A percentile compares a stretch with the other conserved stretches of the same genome.
These are phyloP conservation scores for Erucastrum elatum DNA, from an alignment of 345 rosid genomes.

Conservation along the genomic window DNA sequence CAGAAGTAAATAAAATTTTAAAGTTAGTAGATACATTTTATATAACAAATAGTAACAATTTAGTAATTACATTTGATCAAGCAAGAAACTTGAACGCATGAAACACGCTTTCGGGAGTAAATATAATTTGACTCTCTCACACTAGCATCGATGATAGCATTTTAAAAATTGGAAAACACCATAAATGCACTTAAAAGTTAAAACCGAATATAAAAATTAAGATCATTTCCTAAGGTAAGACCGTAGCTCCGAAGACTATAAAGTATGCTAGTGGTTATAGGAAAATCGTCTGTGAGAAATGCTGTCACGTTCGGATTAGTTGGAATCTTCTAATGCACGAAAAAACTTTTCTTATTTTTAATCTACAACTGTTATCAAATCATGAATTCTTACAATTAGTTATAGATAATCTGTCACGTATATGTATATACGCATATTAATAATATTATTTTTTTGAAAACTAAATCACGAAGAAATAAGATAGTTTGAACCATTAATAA, in stretches of 20 bases:
- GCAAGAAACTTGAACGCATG: not conserved
- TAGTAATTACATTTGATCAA: not conserved
- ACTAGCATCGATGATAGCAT: not conserved
- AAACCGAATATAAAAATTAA: not conserved
- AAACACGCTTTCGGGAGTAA: not conserved
- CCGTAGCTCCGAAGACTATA: not conserved
- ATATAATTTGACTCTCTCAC: not conserved
- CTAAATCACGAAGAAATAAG: not conserved
- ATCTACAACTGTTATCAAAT: not conserved
- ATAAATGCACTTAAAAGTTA: not conserved
- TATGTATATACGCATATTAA: not conserved
- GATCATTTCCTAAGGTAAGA: not conserved
- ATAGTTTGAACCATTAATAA: not conserved
- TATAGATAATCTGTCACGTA: not conserved
- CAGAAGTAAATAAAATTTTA: not conserved
- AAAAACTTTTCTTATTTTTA: not conserved
- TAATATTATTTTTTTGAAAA: not conserved
- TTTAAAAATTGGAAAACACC: not conserved
- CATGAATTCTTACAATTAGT: not conserved
- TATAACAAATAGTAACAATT: not conserved
- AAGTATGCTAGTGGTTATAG: not conserved
- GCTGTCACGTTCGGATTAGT: slow-evolving; percentile 27
- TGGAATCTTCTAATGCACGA: slow-evolving; percentile 22
- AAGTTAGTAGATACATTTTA: not conserved
- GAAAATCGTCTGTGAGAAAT: not conserved